Evolutionary conservation across 2,329 filamentous ascomycete genomes (phyloP), one percentile per base, ranked within the genome.

Genomic region (Colletotrichum sp.): DNA sequence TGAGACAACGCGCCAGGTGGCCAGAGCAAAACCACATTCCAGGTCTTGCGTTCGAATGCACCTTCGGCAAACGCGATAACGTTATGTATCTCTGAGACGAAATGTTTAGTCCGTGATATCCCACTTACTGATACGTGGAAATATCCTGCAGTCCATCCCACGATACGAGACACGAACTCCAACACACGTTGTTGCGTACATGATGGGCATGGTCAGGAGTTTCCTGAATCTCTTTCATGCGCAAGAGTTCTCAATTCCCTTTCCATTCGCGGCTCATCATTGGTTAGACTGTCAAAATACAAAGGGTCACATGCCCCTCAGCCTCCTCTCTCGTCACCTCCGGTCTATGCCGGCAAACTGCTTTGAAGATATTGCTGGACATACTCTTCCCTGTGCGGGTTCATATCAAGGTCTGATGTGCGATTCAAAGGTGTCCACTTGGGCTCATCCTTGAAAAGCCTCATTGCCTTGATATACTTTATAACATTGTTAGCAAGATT

Each of bases 391-490:
- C 97, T 92, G 83, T 93, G 94, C 68, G 90, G 86, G 85, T 99
- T 99, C 75, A 84, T 84, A 83, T 99, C 95, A 58, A 98, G 91
- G 65, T 96, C 94, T 6, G 88, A 86, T 8, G 91, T 92, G 72
- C 97, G 92, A 87, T 98, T 98, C 79, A 99, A 86, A 16, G 97
- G 94, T 43, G 96, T 99, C 97, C 97, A 99, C 87, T 99, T 98
- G 38, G 97, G 97, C 86, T 99, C 96, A 79, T 99, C 97, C 87
- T 99, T 96, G 91, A 99, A 99, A 67, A 99, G 89, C 73, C 97
- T 92, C 95, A 99, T 96, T 16, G 97, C 97, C 83, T 98, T 95
- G 79, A 98, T 95, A 82, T 96, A 98, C 96, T 98, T 79, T 69
- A 30, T 36, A 61, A 28, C 32, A 64, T n/a, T 13, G 43, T 52